A percentile compares a stretch with the other conserved stretches of the same genome.
These are phyloP conservation scores for Trichoderma asperellum DNA, from an alignment of 2,329 filamentous ascomycete genomes.

Conservation along the genomic window DNA sequence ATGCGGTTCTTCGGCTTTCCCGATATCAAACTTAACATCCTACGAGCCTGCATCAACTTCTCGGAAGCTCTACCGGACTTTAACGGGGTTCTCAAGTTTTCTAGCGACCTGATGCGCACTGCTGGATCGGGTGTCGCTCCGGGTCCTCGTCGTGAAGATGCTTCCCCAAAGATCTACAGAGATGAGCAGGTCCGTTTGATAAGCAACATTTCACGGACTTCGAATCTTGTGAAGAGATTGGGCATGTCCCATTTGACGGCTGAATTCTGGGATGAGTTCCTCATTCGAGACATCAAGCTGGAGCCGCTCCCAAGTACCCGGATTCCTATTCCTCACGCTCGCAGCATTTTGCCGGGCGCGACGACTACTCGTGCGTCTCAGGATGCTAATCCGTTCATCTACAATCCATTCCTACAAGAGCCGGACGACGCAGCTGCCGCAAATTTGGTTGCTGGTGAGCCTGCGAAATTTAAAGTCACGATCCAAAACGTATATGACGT, in stretches of 20 bases:
- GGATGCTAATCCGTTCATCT: constrained; percentile 84
- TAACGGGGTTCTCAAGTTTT: constrained; percentile 84
- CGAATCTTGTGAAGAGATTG: constrained; percentile 74
- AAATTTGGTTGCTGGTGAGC: constrained; percentile 78
- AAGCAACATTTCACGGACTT: constrained; percentile 83
- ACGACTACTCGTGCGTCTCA: constrained; percentile 57
- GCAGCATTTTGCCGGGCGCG: constrained; percentile 56
- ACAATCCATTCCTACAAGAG: constrained; percentile 85
- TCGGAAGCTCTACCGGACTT: constrained; percentile 94
- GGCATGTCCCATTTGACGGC: constrained; percentile 72
- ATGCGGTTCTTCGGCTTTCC: constrained; percentile 74
- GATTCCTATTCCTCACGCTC: constrained; percentile 68
- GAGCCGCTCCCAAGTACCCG: constrained; percentile 63
- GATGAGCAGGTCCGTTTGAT: constrained; percentile 87
- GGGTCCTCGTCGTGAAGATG: constrained; percentile 68
- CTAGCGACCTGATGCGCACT: constrained; percentile 79
- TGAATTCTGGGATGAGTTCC: constrained; percentile 96
- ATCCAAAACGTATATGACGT: constrained; percentile 95
- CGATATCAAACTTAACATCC: constrained; percentile 80
- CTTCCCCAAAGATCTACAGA: constrained; percentile 68
- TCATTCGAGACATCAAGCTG: constrained; percentile 77
- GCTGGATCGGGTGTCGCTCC: constrained; percentile 81
- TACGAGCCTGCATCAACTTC: constrained; percentile 89
- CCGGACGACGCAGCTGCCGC: constrained; percentile 63
- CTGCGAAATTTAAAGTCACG: constrained; percentile 76